Evolutionary conservation across 257 asterid species (phyloP).

Genomic region (Przewalskia tangutica): DNA sequence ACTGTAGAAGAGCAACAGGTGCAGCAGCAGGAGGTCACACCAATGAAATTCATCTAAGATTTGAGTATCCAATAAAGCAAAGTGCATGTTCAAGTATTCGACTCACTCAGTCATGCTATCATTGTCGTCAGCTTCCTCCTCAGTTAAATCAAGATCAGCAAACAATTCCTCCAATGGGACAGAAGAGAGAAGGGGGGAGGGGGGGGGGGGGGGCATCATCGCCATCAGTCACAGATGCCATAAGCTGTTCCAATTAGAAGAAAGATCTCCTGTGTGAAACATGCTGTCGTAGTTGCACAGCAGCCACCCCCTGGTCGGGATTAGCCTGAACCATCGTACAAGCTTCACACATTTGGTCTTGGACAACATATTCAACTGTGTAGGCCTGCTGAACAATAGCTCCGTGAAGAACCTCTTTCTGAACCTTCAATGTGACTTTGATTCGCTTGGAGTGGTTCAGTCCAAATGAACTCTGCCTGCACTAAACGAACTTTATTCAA

Average conservation of each 20-base stretch:
- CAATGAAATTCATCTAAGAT: neutral
- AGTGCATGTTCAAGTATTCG: neutral
- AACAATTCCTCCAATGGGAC: conserved; percentile 3
- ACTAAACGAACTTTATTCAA: conserved; percentile 2
- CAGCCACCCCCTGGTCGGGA: conserved; percentile 57
- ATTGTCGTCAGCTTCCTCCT: neutral
- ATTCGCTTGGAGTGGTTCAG: conserved; percentile 5
- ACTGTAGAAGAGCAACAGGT: neutral
- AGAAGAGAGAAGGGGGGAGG: neutral
- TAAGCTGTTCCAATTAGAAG: conserved; percentile 53
- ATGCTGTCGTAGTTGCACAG: conserved; percentile 46
- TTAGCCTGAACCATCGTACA: conserved; percentile 42
- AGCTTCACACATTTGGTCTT: conserved; percentile 47
- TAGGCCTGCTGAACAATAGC: conserved; percentile 41
- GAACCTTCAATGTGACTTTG: conserved; percentile 11
- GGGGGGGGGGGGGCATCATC: neutral
- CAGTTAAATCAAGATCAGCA: conserved; percentile 5
- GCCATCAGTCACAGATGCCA: conserved; percentile 25
- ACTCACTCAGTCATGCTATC: neutral
- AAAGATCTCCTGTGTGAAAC: conserved; percentile 52
- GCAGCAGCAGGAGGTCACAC: neutral
- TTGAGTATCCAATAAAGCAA: neutral
- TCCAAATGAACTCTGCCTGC: conserved; percentile 5
- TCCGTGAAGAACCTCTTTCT: conserved; percentile 45
- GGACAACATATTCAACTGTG: conserved; percentile 38